phyloP scores from a whole-genome alignment of 2,329 filamentous ascomycete species.

The Phialophora chinensis region DNA sequence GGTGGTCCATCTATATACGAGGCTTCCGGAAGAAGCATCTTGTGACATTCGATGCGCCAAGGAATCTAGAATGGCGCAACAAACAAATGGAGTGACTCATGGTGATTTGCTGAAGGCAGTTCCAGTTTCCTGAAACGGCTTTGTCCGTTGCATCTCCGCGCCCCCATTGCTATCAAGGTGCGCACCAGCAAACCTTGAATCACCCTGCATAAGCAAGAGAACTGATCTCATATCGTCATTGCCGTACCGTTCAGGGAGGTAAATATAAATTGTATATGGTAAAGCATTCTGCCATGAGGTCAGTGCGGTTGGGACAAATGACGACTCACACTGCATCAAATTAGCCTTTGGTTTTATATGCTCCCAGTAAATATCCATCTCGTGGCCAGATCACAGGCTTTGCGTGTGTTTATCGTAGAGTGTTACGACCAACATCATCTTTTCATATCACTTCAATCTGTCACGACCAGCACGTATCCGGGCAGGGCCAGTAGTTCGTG shows the following conservation, averaged over 20 bases:
- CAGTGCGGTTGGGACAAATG: no score
- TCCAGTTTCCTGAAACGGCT: constrained; percentile 2
- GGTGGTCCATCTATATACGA: background rate
- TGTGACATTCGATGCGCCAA: background rate
- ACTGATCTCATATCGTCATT: background rate
- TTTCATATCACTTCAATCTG: no score
- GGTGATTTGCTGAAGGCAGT: background rate
- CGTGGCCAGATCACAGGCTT: no score
- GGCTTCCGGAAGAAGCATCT: background rate
- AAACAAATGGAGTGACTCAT: background rate
- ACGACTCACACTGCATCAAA: no score
- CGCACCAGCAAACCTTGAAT: background rate
- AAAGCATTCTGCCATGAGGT: no score
- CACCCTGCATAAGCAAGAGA: background rate
- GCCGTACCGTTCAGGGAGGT: background rate
- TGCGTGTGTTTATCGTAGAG: no score
- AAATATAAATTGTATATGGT: background rate
- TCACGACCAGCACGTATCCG: no score
- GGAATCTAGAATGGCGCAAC: background rate
- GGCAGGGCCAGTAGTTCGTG: no score
- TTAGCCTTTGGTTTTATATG: no score
- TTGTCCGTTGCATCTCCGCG: background rate
- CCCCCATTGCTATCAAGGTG: no score
- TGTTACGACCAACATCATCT: no score
- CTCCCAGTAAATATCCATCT: no score